Base-by-base conservation (phyloP, 2,329 filamentous ascomycete genomes). In the Bipolaris oryzae region DNA sequence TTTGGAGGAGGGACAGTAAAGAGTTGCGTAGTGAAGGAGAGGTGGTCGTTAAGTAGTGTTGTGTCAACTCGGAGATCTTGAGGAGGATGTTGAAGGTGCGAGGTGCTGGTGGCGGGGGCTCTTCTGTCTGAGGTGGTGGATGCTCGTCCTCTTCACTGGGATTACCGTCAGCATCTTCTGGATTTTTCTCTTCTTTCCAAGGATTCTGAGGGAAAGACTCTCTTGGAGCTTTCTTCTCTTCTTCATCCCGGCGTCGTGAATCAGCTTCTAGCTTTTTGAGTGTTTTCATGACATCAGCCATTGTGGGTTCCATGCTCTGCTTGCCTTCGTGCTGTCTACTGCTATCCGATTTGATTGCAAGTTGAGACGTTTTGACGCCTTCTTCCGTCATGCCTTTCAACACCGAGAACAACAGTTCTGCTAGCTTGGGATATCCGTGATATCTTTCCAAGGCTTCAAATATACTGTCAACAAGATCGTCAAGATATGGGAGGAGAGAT, bases 391-490 rank as follows among this genome's bases (percentile, higher is more conserved):
- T 86, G 57, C 92, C 90, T 51, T 87, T 88, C 5, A 99, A 79
- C 0, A 96, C 92, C 1, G 85, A 81, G 73, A 98, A 99, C 5
- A 99, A 80, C 43, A 88, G 85, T 71, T 96, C 92, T 0, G 96
- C 93, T 54, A 99, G 87, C 16, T 84, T 79, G 0, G 92, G 88
- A 73, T 99, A 98, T 1, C 95, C 95, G 68, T 99, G 95, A 68
- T 95, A 99, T 68, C 92, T 91, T 64, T 97, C 92, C n/a, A 99
- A 79, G 0, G 93, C 92, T 0, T 90, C 89, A 74, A 99, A 98
- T 37, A 99, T 92, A 0, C 91, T 94, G 4, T 88, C 89, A 3
- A 98, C 87, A 0, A 96, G 86, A 71, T 99, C 95, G 70, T 98
- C 94, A 1, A 99, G 80, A 70, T 93, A 97, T 0, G 93, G 92